These are phyloP conservation scores for Lizonia empirigonia DNA, from an alignment of 2,329 filamentous ascomycete species.

Conservation along the genomic window DNA sequence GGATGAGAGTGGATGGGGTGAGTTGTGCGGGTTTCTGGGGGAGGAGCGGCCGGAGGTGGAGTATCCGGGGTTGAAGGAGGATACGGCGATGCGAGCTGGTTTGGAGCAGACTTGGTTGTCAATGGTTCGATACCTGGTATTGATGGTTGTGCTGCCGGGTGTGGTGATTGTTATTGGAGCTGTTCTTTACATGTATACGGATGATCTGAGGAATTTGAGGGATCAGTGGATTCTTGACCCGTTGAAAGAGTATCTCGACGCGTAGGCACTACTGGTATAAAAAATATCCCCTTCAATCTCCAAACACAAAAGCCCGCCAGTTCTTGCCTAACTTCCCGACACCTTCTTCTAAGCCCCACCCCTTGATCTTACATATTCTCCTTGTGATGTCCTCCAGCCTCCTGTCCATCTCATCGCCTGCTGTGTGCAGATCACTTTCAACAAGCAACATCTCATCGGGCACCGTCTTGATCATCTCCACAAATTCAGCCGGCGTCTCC, in stretches of 20 bases:
- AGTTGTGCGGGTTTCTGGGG: conserved; percentile 37
- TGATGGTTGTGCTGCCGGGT: conserved; percentile 25
- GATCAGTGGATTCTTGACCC: conserved; percentile 17
- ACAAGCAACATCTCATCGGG: conserved; percentile 81
- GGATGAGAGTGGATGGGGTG: conserved; percentile 28
- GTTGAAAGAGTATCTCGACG: conserved; percentile 22
- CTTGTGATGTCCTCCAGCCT: conserved; percentile 75
- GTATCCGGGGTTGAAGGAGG: conserved; percentile 33
- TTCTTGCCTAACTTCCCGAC: conserved; percentile 71
- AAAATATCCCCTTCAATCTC: conserved; percentile 39
- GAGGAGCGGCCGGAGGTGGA: conserved; percentile 19
- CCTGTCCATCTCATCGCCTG: conserved; percentile 80
- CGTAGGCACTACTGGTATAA: background rate
- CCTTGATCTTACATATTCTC: conserved; percentile 77
- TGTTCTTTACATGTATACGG: conserved; percentile 17
- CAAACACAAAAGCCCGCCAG: conserved; percentile 78
- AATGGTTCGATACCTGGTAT: conserved; percentile 27
- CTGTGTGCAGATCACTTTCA: conserved; percentile 88
- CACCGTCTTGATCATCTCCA: conserved; percentile 71
- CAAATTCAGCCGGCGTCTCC: conserved; percentile 59
- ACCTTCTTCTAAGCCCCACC: conserved; percentile 76
- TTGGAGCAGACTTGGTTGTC: conserved; percentile 30
- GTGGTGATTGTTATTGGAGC: conserved; percentile 8
- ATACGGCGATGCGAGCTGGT: conserved; percentile 25
- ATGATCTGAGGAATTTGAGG: conserved; percentile 17